Conservation (phyloP, 106 monocot genomes). For the Platanthera guangdongensis region DNA sequence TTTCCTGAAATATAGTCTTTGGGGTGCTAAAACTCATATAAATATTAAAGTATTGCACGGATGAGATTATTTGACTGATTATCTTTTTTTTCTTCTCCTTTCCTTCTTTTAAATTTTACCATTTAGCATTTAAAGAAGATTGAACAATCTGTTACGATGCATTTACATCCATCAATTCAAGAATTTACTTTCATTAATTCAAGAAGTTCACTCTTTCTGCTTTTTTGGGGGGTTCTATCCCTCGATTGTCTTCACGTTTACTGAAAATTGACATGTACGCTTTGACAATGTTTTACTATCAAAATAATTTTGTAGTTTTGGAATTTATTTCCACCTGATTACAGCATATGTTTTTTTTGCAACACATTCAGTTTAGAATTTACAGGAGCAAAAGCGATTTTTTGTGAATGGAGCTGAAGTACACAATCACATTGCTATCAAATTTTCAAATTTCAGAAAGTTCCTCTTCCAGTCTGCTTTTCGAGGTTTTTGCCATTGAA, state of each 20-base stretch:
- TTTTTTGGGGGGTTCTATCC: neutral
- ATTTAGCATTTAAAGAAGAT: neutral
- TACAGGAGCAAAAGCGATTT: neutral
- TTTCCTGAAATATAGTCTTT: too few relatives aligned
- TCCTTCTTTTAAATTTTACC: neutral
- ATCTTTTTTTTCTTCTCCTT: too few relatives aligned
- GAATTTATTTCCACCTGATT: neutral
- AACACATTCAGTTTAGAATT: conserved; percentile 4
- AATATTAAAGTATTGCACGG: too few relatives aligned
- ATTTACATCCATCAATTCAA: neutral
- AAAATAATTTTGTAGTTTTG: neutral
- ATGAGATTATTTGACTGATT: too few relatives aligned
- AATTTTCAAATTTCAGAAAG: neutral
- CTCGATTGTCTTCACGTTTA: neutral
- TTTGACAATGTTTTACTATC: neutral
- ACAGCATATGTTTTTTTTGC: conserved; percentile 6
- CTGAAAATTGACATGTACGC: neutral
- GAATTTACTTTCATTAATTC: neutral
- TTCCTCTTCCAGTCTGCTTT: neutral
- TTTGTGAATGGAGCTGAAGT: conserved; percentile 20
- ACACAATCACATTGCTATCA: neutral
- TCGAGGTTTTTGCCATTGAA: conserved; percentile 1
- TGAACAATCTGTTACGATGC: neutral
- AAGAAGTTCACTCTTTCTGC: neutral
- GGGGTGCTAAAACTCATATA: too few relatives aligned